These are phyloP conservation scores for Cryptococcus depauperatus DNA, from an alignment of 1,284 basidiomycete genomes.

Conservation along the genomic window DNA sequence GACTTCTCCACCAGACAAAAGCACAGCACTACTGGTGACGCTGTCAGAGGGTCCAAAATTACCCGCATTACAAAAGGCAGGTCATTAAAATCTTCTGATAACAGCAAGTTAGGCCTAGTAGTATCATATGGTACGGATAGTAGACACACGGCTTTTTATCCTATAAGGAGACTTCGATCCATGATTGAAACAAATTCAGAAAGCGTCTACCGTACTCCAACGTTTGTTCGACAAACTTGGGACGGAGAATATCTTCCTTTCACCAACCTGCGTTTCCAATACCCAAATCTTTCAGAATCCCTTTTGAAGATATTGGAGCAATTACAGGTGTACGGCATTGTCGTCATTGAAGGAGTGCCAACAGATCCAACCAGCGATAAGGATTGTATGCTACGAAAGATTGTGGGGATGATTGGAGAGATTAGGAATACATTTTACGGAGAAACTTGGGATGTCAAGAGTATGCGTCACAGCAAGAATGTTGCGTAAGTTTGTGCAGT, in stretches of 20 bases:
- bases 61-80: background rate
- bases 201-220: background rate
- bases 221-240: conserved; percentile 9
- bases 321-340: conserved; percentile 49
- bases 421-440: conserved; percentile 88
- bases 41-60: conserved; percentile 4
- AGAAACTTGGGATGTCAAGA: conserved; percentile 79
- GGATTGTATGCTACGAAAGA: conserved; percentile 57
- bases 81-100: background rate
- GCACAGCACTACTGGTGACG: conserved; percentile 51
- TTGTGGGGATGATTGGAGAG: conserved; percentile 63
- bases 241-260: background rate
- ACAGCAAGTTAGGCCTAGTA: background rate
- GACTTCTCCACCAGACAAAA: conserved; percentile 71
- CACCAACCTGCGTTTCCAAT: conserved; percentile 7
- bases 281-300: conserved; percentile 1
- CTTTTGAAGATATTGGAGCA: conserved; percentile 30
- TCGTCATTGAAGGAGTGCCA: conserved; percentile 54
- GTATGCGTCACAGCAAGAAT: conserved; percentile 66
- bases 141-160: background rate
- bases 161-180: conserved; percentile 1
- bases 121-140: conserved; percentile 1
- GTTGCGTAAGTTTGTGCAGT: conserved; percentile 53
- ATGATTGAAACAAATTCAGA: background rate
- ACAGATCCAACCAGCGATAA: conserved; percentile 52